Evolutionary conservation across 345 rosid species (phyloP), one percentile per base, ranked within the genome.

Genomic region (Kernera saxatilis): DNA sequence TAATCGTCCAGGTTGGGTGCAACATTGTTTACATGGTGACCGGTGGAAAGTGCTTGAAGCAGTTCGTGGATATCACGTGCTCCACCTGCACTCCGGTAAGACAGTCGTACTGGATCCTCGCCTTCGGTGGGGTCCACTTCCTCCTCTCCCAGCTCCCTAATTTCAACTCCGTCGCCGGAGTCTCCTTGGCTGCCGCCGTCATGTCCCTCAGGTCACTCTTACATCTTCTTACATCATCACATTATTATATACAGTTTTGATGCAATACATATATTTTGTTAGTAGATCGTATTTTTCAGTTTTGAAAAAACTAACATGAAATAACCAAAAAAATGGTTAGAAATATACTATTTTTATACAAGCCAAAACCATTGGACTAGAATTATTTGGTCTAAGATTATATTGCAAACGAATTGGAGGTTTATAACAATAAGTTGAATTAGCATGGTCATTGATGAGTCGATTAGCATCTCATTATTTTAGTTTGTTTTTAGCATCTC

Each of bases 1-100:
- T 94, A 53, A 89, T 94, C 49, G 97, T 91, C 33, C 96, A 91
- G 77, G 91, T 94, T 30, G 99, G 98, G 1, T 89, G 97, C 63
- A 78, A 84, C 69, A 82, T 94, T 10, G 97, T 91, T n/a, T 94
- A 91, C 85, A 94, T 94, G 96, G 97, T 94, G 18, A 94, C 99
- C 0, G 99, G 99, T n/a, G 99, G 97, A 36, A 87, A 94, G 73
- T 89, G 97, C 69, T 66, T 94, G 6, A 89, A 89, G 80, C 81
- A 90, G 80, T 91, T 94, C 79, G 48, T 85, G 80, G 95, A 94
- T 52, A 86, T 89, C 78, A 74, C 88, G 6, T 94, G 99, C 59
- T 12, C 78, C 61, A 43, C 77, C 70, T 89, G 97, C 82, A 86
- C 84, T 2, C 82, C 79, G 2, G 77, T 77, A 15, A 79, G 80